Base-by-base conservation (phyloP, 768 basidiomycete species). In the Chalciporus sphaerocephalus region DNA sequence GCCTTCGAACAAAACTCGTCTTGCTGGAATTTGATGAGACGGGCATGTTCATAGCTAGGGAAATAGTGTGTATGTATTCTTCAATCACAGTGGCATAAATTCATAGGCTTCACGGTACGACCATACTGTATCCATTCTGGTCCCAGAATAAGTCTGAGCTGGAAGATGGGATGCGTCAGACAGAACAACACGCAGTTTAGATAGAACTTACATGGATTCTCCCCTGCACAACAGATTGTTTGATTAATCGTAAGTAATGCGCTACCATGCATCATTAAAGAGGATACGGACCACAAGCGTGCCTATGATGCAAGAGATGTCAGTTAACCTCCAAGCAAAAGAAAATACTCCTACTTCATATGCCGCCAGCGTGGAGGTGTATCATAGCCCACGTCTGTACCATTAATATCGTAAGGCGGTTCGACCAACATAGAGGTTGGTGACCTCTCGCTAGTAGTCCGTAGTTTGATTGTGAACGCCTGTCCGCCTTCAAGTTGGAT, bases 391-490 rank as follows among this genome's bases (percentile, higher is more conserved):
- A 61, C 50, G 13, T 65, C 59, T 0, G 71, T 53, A 28, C 65
- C 64, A 40, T 78, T 68, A 42, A 83, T 62, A 24, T 73, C 67
- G 50, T 74, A 79, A 0, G 90, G 88, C 0, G 87, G 81, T 40
- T 93, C 90, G 13, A 92, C 69, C 4, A 88, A 71, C 69, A 83
- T 77, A 0, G 83, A 78, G 13, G 76, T 76, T 0, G 83, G 74
- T 0, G 84, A 83, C n/a, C 80, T 74, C 57, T 87, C 87, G 0
- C 67, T 53, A 0, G 87, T 91, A n/a, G 73, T 70, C 20, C 90
- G 74, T 4, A 86, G 61, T 59, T 92, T 92, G 58, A 91, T 86
- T 3, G 80, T 69, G 58, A 87, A 89, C 0, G 85, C 84, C 55
- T 88, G 87, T 16, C 88, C 88, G 35, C 85, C 86, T 83, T 38